Conservation (phyloP, 805 yeast genomes). For the Danielozyma ontarioensis region DNA sequence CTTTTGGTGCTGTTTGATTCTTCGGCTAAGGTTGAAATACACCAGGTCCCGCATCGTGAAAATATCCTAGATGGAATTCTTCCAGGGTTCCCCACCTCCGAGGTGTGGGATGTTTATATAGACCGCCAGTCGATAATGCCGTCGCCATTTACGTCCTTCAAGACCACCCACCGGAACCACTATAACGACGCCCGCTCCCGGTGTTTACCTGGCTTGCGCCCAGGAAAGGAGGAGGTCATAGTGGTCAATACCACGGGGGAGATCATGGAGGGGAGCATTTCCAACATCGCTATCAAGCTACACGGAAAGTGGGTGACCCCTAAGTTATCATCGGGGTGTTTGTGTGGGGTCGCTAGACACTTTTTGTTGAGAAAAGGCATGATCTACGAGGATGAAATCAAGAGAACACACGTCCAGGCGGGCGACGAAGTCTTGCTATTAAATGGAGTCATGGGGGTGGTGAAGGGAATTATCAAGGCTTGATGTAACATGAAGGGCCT, state of each 20-base stretch:
- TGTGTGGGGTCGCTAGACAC: constrained; percentile 78
- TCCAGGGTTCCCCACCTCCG: constrained; percentile 7
- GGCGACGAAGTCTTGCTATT: constrained; percentile 72
- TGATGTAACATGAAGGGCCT: too few species aligned
- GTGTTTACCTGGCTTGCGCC: constrained; percentile 30
- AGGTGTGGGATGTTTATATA: constrained; percentile 55
- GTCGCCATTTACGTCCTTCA: constrained; percentile 80
- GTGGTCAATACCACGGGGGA: constrained; percentile 51
- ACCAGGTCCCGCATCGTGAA: constrained; percentile 18
- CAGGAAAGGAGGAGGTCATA: constrained; percentile 63
- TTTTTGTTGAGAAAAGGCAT: constrained; percentile 50
- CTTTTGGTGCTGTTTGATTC: constrained; percentile 26
- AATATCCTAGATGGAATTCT: constrained; percentile 28
- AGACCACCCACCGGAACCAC: constrained; percentile 68
- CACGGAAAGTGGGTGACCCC: constrained; percentile 75
- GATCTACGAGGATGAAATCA: constrained; percentile 50
- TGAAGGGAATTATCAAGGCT: constrained; percentile 55
- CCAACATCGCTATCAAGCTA: constrained; percentile 66
- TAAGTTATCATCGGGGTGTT: constrained; percentile 67
- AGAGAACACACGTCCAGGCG: constrained; percentile 39
- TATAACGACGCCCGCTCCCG: constrained; percentile 61
- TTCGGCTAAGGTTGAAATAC: constrained; percentile 24
- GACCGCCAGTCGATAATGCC: constrained; percentile 49
- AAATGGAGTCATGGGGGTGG: constrained; percentile 82
- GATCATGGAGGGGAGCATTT: constrained; percentile 76